A percentile compares a stretch with the other conserved stretches of the same genome.
Conservation (phyloP, 176 grass and related monocot genomes). For the Musa acuminata region DNA sequence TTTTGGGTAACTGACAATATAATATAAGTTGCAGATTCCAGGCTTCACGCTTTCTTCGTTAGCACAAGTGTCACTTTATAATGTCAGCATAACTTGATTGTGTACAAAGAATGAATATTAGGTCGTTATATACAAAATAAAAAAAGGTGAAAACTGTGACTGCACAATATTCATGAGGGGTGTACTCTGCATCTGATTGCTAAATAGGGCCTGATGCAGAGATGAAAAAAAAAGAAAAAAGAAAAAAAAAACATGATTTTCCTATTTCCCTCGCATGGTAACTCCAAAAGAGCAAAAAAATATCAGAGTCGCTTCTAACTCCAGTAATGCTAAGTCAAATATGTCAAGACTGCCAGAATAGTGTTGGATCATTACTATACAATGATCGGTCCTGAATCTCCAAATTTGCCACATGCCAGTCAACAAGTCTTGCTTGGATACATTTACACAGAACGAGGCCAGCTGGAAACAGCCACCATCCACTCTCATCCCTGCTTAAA, state of each 20-base stretch:
- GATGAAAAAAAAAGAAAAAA: not conserved
- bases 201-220: constrained; percentile 1
- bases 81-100: not conserved
- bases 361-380: constrained; percentile 77
- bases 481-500: constrained; percentile 81
- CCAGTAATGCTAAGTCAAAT: constrained; percentile 14
- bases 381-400: constrained; percentile 92
- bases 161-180: constrained; percentile 8
- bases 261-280: not conserved
- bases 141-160: constrained; percentile 5
- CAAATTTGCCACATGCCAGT: constrained; percentile 98
- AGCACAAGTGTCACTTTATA: not conserved
- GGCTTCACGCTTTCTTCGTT: not conserved
- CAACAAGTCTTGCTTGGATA: constrained; percentile 96
- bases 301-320: constrained; percentile 16
- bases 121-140: constrained; percentile 4
- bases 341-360: constrained; percentile 91
- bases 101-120: constrained; percentile 19
- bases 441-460: constrained; percentile 85
- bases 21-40: not conserved
- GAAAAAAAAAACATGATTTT: not conserved
- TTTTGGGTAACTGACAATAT: too few species aligned
- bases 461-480: constrained; percentile 93
- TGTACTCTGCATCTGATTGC: not conserved
- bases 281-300: not conserved